Evolutionary conservation across 2,329 filamentous ascomycete genomes (phyloP).

Genomic region (Colletotrichum siamense): DNA sequence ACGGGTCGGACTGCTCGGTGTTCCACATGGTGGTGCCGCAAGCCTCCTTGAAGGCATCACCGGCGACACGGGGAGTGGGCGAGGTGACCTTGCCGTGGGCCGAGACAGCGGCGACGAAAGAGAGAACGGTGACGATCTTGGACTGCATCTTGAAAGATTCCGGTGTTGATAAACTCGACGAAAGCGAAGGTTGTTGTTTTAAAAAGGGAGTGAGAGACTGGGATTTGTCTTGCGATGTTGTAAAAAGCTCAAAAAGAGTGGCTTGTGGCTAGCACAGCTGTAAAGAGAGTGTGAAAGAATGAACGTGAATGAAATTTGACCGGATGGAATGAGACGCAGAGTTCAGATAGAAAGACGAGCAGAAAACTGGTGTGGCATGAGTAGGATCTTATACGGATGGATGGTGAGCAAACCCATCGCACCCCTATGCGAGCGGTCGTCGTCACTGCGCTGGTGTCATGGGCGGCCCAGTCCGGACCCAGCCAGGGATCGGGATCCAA

Average conservation of each 20-base stretch:
- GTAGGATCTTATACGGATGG: conserved; percentile 16
- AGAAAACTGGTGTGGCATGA: neutral
- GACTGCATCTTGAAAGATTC: conserved; percentile 19
- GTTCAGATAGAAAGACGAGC: neutral
- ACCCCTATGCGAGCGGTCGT: neutral
- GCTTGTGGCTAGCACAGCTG: conserved; percentile 25
- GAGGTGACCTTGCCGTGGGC: conserved; percentile 26
- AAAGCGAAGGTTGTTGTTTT: neutral
- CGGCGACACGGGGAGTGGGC: conserved; percentile 22
- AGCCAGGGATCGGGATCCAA: neutral
- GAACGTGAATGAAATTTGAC: conserved; percentile 20
- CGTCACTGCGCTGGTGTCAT: neutral
- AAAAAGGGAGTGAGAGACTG: neutral
- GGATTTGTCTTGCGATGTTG: conserved; percentile 10
- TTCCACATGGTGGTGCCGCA: conserved; percentile 27
- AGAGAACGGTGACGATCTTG: conserved; percentile 23
- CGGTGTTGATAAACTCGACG: neutral
- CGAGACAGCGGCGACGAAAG: conserved; percentile 22
- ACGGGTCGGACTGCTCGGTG: conserved; percentile 30
- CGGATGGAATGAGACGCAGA: conserved; percentile 15
- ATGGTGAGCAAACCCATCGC: neutral
- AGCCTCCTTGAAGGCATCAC: conserved; percentile 26
- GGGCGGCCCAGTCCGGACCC: conserved; percentile 4
- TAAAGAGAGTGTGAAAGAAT: conserved; percentile 19
- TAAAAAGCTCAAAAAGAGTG: conserved; percentile 21